Evolutionary conservation across 192 early-diverging fungal genomes (phyloP).

Genomic region (Coemansia biformis): DNA sequence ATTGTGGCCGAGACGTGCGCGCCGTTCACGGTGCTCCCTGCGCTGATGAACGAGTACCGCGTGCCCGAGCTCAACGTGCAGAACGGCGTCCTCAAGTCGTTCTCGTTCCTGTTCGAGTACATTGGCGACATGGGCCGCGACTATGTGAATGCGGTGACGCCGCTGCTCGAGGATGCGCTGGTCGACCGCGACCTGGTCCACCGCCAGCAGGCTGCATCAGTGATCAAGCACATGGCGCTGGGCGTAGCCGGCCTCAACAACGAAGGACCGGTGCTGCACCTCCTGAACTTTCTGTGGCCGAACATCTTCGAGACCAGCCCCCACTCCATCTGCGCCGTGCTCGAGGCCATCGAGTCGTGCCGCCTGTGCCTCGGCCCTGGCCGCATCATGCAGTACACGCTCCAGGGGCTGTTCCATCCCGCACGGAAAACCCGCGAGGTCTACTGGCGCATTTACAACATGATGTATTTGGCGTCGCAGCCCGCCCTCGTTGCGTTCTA

Average conservation of each 20-base stretch:
- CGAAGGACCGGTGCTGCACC: constrained; percentile 89
- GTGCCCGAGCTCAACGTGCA: constrained; percentile 99
- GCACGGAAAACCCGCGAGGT: constrained; percentile 91
- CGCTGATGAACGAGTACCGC: constrained; percentile 99
- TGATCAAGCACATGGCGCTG: constrained; percentile 91
- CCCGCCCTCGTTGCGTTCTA: constrained; percentile 90
- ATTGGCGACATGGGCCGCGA: constrained; percentile 98
- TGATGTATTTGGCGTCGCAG: constrained; percentile 85
- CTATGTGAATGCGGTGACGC: constrained; percentile 95
- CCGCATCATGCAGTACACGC: constrained; percentile 75
- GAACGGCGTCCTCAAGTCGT: constrained; percentile 93
- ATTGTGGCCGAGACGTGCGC: constrained; percentile 97
- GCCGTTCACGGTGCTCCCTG: constrained; percentile 96
- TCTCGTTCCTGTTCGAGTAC: constrained; percentile 98
- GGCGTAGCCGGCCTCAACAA: constrained; percentile 89
- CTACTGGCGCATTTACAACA: constrained; percentile 99
- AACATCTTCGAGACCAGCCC: constrained; percentile 97
- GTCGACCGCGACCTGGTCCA: constrained; percentile 98
- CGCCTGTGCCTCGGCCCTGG: constrained; percentile 85
- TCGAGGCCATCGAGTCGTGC: constrained; percentile 93
- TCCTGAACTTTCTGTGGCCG: constrained; percentile 96
- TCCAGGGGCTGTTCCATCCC: constrained; percentile 97
- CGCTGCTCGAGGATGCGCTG: constrained; percentile 92
- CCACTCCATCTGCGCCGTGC: constrained; percentile 96
- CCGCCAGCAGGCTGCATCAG: constrained; percentile 93